phyloP scores from a whole-genome alignment of 164 flowering plant species.

The grape (Vitis vinifera) region ASM3070453v1 NC_081822.1:10274001-10274500 shows the following conservation, averaged over 20 bases:
- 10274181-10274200: background rate
- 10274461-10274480: too few species aligned
- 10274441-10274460: too few species aligned
- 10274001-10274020: background rate
- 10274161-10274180: conserved; percentile 6
- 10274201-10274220: conserved; percentile 7
- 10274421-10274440: background rate
- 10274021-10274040: background rate
- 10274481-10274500: too few species aligned
- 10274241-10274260: conserved; percentile 5
- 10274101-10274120: background rate
- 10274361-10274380: conserved; percentile 10
- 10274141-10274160: background rate
- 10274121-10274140: background rate
- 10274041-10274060: conserved; percentile 5
- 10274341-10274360: conserved; percentile 3
- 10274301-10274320: conserved; percentile 5
- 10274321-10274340: conserved; percentile 2
- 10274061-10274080: conserved; percentile 10
- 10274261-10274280: conserved; percentile 13
- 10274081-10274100: conserved; percentile 15
- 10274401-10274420: conserved; percentile 14
- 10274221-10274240: conserved; percentile 11
- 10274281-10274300: conserved; percentile 8
- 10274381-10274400: background rate